A percentile compares a stretch with the other conserved stretches of the same genome.
Conservation (phyloP, 2,329 filamentous ascomycete genomes). For the Cordyceps farinosa region DNA sequence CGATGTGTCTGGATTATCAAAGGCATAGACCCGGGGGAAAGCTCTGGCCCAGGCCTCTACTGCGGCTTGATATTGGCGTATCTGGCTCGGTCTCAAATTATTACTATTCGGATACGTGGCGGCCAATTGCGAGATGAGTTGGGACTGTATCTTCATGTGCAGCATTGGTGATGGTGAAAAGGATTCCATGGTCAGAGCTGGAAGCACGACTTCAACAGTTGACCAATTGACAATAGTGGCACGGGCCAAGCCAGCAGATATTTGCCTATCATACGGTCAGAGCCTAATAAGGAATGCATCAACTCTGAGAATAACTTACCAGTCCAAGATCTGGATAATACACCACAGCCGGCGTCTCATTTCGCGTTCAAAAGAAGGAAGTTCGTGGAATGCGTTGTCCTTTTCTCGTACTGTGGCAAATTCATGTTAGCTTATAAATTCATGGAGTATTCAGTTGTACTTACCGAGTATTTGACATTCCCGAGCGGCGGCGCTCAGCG, state of each 20-base stretch:
- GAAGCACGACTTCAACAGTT: slow-evolving; percentile 17
- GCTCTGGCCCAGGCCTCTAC: slow-evolving; percentile 41
- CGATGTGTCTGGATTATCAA: slow-evolving; percentile 39
- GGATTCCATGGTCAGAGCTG: slow-evolving; percentile 19
- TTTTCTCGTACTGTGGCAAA: slow-evolving; percentile 29
- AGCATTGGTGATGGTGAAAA: slow-evolving; percentile 18
- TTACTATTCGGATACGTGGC: slow-evolving; percentile 29
- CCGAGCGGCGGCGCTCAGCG: slow-evolving; percentile 33
- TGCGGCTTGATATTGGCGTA: slow-evolving; percentile 31
- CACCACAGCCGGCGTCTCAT: slow-evolving; percentile 37
- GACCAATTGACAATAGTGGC: slow-evolving; percentile 19
- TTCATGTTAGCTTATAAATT: too few species aligned
- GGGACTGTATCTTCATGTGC: slow-evolving; percentile 36
- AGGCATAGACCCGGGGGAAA: slow-evolving; percentile 39
- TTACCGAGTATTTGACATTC: slow-evolving; percentile 34
- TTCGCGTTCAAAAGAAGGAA: slow-evolving; percentile 35
- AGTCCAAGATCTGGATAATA: slow-evolving; percentile 37
- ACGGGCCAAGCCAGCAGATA: slow-evolving; percentile 30
- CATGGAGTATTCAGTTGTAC: background rate
- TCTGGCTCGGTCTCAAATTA: slow-evolving; percentile 27
- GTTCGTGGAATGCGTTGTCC: slow-evolving; percentile 25
- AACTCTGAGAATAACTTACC: slow-evolving; percentile 25
- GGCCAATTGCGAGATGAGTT: slow-evolving; percentile 28
- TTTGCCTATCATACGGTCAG: slow-evolving; percentile 30
- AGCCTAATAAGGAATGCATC: background rate